A percentile compares a stretch with the other conserved stretches of the same genome.
Evolutionary conservation across 2,329 filamentous ascomycete genomes (phyloP).

Genomic region (Trichophyton benhamiae): DNA sequence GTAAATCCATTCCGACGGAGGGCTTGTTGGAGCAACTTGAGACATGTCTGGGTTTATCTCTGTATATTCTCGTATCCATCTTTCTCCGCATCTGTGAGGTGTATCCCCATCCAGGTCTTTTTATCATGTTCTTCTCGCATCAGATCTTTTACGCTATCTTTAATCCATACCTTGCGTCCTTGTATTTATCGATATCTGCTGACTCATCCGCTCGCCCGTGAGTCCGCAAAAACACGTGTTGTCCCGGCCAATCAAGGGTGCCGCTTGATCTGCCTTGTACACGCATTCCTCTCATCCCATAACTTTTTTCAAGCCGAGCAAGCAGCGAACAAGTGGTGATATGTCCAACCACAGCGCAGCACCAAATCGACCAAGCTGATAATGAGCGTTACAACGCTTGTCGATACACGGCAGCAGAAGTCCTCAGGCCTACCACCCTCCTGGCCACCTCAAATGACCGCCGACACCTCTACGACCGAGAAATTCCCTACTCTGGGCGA

Average conservation of each 20-base stretch:
- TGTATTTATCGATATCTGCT: not conserved
- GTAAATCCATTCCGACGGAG: not conserved
- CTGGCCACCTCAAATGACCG: slow-evolving; percentile 20
- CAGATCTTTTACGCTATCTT: not conserved
- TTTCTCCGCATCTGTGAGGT: not conserved
- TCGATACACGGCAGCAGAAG: slow-evolving; percentile 27
- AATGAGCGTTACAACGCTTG: slow-evolving; percentile 32
- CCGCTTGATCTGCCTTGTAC: not conserved
- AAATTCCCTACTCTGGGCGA: slow-evolving; percentile 34
- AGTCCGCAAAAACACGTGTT: slow-evolving; percentile 1
- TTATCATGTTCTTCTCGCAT: not conserved
- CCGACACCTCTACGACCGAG: slow-evolving; percentile 20
- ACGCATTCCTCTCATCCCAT: not conserved
- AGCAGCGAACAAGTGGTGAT: not conserved
- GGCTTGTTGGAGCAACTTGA: not conserved
- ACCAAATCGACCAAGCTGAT: not conserved
- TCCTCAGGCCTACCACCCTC: slow-evolving; percentile 28
- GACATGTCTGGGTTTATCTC: not conserved
- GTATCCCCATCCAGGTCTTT: not conserved
- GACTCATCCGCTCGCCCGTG: not conserved
- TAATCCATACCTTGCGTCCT: not conserved
- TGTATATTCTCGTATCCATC: not conserved
- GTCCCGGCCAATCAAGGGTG: not conserved
- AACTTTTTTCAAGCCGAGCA: not conserved
- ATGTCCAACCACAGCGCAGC: not conserved